Conservation (phyloP, 192 early-diverging fungal genomes). For the Coemansia sp. region DNA sequence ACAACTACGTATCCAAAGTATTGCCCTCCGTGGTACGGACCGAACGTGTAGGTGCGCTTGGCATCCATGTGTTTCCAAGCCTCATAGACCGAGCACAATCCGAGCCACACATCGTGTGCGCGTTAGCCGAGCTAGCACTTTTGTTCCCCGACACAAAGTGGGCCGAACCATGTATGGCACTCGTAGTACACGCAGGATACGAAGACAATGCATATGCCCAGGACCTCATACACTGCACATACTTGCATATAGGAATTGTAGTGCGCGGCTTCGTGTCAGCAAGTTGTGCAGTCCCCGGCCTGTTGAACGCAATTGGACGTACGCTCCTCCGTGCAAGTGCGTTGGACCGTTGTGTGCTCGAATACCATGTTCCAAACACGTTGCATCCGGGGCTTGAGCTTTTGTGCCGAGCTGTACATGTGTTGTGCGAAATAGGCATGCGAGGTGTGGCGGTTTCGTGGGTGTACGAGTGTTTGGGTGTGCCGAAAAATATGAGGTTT, state of each 20-base stretch:
- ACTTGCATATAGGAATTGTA: neutral
- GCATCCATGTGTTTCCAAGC: slow-evolving; percentile 4
- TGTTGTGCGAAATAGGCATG: slow-evolving; percentile 17
- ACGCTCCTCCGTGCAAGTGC: neutral
- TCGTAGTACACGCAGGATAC: slow-evolving; percentile 11
- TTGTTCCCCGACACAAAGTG: neutral
- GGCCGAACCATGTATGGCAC: slow-evolving; percentile 28
- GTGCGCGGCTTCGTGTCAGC: neutral
- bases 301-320: neutral
- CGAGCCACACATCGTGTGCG: neutral
- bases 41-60: neutral
- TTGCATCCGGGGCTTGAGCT: slow-evolving; percentile 18
- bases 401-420: slow-evolving; percentile 19
- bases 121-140: slow-evolving; percentile 5
- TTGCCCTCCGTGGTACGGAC: neutral
- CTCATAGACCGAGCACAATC: slow-evolving; percentile 5
- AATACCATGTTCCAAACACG: neutral
- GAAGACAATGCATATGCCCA: too few relatives aligned
- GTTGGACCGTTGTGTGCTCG: neutral
- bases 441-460: slow-evolving; percentile 18
- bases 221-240: too few relatives aligned
- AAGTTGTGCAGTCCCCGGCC: neutral
- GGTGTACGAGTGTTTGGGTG: slow-evolving; percentile 27
- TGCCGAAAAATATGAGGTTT: slow-evolving; percentile 14
- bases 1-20: neutral